Base-by-base conservation (phyloP, 2,329 filamentous ascomycete genomes). In the Coniochaeta prunicola region DNA sequence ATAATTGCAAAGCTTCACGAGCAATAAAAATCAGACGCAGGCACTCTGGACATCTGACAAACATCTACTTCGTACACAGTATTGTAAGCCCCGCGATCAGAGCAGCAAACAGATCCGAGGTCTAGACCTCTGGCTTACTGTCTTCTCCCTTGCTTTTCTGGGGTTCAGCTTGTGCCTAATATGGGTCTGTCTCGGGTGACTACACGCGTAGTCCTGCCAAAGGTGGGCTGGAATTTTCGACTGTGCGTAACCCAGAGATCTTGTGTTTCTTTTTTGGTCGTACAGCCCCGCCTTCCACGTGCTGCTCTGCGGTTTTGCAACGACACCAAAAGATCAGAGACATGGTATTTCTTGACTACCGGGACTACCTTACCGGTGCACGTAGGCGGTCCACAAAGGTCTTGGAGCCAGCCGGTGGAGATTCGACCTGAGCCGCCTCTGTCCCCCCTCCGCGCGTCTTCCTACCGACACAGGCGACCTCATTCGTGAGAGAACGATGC, bases 401-500 rank as follows among this genome's bases (percentile, higher is more conserved):
- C 40, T 4, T 26, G 45, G 45, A 50, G 45, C 45, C 10, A 50
- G 45, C 45, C 45, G 45, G 15, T 50, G 24, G 2, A 28, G 24
- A 50, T 28, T 30, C 45, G 24, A 50, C 12, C 21, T 28, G 45
- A 50, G 45, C 45, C 45, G 45, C 45, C 40, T 9, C n/a, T 50
- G 45, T 30, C 8, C n/a, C 5, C 45, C 30, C 45, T 13, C 24
- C 15, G 2, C 40, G 40, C 40, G 40, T 24, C n/a, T n/a, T 45
- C 40, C 38, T 13, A 15, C 24, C 7, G 6, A 15, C 24, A 15
- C 21, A 34, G 21, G 30, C 28, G 53, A 34, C 36, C 2, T 24
- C 9, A 55, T 55, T 55, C 53, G 53, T n/a, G 53, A 55, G 36
- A 26, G 26, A 34, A n/a, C 53, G 53, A 55, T n/a, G 26, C 26